A percentile compares a stretch with the other conserved stretches of the same genome.
These are phyloP conservation scores for Amoebophrya sp. DNA, from an alignment of 169 alveolate genomes.

Conservation along the genomic window DNA sequence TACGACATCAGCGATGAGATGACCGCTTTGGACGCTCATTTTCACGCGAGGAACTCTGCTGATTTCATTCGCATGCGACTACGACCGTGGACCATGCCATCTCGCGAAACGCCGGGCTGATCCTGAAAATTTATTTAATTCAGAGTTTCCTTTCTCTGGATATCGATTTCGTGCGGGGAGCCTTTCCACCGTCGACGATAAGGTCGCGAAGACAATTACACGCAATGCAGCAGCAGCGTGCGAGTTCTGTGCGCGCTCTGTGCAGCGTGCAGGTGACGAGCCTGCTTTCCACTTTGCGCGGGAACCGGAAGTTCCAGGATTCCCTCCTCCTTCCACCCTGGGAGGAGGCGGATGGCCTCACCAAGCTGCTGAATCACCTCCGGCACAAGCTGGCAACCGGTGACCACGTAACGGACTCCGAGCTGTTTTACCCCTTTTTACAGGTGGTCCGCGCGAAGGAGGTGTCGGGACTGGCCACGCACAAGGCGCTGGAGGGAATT, in stretches of 20 bases:
- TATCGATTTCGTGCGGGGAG: too few relatives aligned
- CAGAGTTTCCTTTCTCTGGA: too few relatives aligned
- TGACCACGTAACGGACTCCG: not conserved
- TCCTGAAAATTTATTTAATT: too few relatives aligned
- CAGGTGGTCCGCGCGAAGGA: not conserved
- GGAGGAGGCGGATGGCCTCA: not conserved
- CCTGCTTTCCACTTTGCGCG: not conserved
- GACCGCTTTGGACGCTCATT: too few relatives aligned
- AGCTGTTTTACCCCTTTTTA: not conserved
- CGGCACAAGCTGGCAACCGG: not conserved
- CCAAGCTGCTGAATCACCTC: not conserved
- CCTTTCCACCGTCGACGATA: too few relatives aligned
- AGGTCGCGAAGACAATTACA: too few relatives aligned
- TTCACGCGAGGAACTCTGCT: too few relatives aligned
- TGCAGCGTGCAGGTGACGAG: not conserved
- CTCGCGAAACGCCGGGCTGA: too few relatives aligned
- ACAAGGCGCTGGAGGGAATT: not conserved
- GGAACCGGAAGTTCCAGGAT: not conserved
- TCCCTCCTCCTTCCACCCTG: not conserved
- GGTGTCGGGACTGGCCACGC: not conserved
- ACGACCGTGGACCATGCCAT: too few relatives aligned
- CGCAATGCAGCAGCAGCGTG: not conserved
- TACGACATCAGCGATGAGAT: too few relatives aligned
- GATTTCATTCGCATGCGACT: too few relatives aligned
- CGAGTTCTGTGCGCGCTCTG: not conserved